These are phyloP conservation scores for Pythium insidiosum DNA, from an alignment of 352 stramenopile species.

Conservation along the genomic window DNA sequence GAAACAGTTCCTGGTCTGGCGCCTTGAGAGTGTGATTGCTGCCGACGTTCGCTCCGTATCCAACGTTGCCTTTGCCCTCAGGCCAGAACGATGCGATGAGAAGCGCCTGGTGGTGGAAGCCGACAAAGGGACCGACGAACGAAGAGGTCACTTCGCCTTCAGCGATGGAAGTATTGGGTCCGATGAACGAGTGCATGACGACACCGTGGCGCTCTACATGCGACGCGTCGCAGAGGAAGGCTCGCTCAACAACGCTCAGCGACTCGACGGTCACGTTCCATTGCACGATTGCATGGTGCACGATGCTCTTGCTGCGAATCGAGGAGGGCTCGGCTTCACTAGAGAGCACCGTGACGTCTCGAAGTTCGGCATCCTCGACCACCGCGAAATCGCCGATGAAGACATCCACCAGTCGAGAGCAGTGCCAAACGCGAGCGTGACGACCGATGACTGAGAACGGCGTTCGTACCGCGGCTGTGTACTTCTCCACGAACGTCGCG, in stretches of 20 bases:
- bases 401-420: conserved; percentile 39
- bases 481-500: conserved; percentile 39
- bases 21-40: conserved; percentile 95
- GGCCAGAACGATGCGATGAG: conserved; percentile 91
- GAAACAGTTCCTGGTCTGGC: conserved; percentile 85
- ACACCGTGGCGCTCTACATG: conserved; percentile 78
- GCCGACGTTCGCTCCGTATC: conserved; percentile 93
- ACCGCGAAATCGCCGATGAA: conserved; percentile 61
- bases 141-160: conserved; percentile 88
- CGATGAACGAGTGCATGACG: conserved; percentile 82
- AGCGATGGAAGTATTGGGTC: conserved; percentile 77
- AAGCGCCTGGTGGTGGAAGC: conserved; percentile 92
- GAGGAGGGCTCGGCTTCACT: conserved; percentile 29
- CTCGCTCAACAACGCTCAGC: conserved; percentile 50
- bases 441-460: conserved; percentile 42
- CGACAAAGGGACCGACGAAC: conserved; percentile 91
- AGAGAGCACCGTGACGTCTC: conserved; percentile 61
- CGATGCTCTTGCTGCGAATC: conserved; percentile 50
- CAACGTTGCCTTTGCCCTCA: conserved; percentile 89
- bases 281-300: conserved; percentile 60
- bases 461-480: conserved; percentile 29
- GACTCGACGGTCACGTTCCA: conserved; percentile 59
- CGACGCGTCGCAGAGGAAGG: conserved; percentile 73
- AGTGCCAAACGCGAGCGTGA: conserved; percentile 50
- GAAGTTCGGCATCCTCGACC: conserved; percentile 54